A percentile compares a stretch with the other conserved stretches of the same genome.
Evolutionary conservation across 2,329 filamentous ascomycete species (phyloP).

Genomic region (Elsinoe arachidis): DNA sequence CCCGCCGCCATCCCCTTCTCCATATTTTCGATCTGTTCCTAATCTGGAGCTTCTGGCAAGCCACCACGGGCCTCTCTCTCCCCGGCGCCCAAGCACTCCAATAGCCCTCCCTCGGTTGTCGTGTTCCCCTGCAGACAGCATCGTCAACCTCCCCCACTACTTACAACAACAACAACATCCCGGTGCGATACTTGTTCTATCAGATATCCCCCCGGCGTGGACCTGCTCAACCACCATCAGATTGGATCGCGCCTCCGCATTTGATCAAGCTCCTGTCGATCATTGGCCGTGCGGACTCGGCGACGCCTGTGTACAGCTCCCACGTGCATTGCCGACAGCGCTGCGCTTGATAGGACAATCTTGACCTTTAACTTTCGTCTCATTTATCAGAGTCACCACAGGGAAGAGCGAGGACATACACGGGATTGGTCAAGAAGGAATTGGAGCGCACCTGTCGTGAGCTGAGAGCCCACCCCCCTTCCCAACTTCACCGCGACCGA

Average conservation of each 20-base stretch:
- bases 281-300: slow-evolving; percentile 2
- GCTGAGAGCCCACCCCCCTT: background rate
- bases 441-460: background rate
- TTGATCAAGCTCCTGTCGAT: slow-evolving; percentile 11
- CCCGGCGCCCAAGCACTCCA: background rate
- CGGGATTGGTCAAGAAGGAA: background rate
- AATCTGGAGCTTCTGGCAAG: slow-evolving; percentile 12
- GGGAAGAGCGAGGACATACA: background rate
- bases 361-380: background rate
- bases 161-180: background rate
- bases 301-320: background rate
- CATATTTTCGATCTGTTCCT: slow-evolving; percentile 1
- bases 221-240: background rate
- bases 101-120: slow-evolving; percentile 7
- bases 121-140: slow-evolving; percentile 3
- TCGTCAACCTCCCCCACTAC: background rate
- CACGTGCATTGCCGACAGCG: background rate
- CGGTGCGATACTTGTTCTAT: background rate
- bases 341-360: background rate
- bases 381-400: background rate
- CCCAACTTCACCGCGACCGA: background rate
- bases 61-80: background rate
- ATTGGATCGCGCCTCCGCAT: background rate
- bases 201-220: background rate
- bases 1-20: slow-evolving; percentile 5